These are phyloP conservation scores for Candolleomyces aberdarensis DNA, from an alignment of 768 basidiomycete species.

Conservation along the genomic window DNA sequence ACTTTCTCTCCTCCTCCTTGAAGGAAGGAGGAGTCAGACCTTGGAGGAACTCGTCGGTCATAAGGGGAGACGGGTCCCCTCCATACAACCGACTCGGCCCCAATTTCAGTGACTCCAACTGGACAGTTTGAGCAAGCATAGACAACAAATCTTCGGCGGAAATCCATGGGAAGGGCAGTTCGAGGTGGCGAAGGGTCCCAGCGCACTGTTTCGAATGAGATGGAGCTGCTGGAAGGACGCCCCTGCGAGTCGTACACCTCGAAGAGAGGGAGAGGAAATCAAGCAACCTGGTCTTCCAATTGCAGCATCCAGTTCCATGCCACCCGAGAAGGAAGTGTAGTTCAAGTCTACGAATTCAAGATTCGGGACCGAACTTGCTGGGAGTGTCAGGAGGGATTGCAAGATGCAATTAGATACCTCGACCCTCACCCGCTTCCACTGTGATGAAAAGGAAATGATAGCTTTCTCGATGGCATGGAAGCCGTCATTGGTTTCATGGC, in stretches of 20 bases:
- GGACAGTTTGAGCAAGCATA: background rate
- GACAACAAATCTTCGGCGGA: background rate
- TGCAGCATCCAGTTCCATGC: background rate
- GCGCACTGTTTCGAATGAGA: background rate
- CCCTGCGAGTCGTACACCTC: background rate
- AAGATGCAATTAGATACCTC: background rate
- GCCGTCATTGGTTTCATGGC: background rate
- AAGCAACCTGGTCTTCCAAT: background rate
- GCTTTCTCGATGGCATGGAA: background rate
- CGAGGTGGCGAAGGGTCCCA: background rate
- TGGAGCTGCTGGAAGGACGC: background rate
- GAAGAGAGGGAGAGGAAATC: background rate
- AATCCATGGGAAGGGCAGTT: background rate
- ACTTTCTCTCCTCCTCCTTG: background rate
- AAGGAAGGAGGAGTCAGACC: background rate
- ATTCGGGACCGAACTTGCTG: background rate
- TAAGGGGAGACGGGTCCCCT: background rate
- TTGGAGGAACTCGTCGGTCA: background rate
- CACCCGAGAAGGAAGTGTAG: background rate
- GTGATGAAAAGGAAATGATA: background rate
- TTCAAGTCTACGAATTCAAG: background rate
- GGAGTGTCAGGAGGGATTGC: background rate
- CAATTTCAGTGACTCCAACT: background rate
- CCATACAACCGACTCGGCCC: background rate
- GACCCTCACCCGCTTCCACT: background rate